Evolutionary conservation across 148 eudicot species (phyloP), one percentile per base, ranked within the genome.

Genomic region (Fagopyrum tataricum): DNA sequence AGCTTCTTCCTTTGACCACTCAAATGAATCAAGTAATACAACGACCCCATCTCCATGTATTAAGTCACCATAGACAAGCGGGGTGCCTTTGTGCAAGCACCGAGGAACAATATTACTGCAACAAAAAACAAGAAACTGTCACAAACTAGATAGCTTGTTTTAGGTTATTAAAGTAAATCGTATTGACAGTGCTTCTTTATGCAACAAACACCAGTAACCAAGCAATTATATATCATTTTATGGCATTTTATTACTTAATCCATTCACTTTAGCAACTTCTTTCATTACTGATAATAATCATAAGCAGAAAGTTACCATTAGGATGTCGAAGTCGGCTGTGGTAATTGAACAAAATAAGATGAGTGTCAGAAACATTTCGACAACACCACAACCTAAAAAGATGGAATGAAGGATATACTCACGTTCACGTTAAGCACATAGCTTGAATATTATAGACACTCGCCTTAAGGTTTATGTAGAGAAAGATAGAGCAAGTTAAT

Each of bases 1-100:
- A 96, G 84, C 81, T 87, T 96, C 91, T 91, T 91, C 84, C 92
- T 96, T 86, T 92, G 97, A 73, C 98, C 96, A 77, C 98, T 91
- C 79, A 83, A 59, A 81, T 96, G 99, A 72, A 96, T 88, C 88
- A 92, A 82, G 83, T 84, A 92, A 79, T 90, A 96, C 77, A 92
- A 82, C 15, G 99, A 96, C 74, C 99, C 99, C 94, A 90, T 88
- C 83, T 96, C 99, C 99, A 96, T 96, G 89, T 88, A 96, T 79
- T 96, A 97, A 37, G 99, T 96, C 72, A 96, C 79, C 97, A 96
- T 92, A 43, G 99, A 96, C 72, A 96, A 82, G 58, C 84, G 90
- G 18, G 99, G 99, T 31, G 99, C 96, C 81, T 79, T 87, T 75
- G 94, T 96, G 85, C 99, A 96, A 52, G 99, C 99, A 68, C 99